A percentile compares a stretch with the other conserved stretches of the same genome.
Evolutionary conservation across 352 stramenopile genomes (phyloP).

Genomic region (Pythium monospermum): DNA sequence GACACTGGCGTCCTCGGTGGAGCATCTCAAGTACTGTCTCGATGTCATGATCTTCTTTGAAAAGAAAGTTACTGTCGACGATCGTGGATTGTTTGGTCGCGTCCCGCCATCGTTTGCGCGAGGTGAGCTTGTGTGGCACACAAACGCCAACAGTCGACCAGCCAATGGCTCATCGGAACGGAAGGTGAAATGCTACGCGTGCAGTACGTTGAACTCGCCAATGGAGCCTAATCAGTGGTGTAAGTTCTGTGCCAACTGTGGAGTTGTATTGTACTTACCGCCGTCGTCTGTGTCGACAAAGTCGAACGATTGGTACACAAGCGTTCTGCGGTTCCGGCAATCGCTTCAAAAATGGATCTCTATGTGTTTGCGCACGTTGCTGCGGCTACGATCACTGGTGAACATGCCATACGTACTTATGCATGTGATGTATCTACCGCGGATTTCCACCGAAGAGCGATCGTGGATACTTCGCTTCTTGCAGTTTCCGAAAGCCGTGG

Average conservation of each 20-base stretch:
- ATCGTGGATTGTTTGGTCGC: conserved; percentile 57
- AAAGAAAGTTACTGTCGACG: conserved; percentile 74
- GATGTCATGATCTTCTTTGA: conserved; percentile 86
- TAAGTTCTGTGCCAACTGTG: conserved; percentile 68
- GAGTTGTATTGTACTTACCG: conserved; percentile 71
- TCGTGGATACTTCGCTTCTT: conserved; percentile 79
- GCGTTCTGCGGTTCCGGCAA: conserved; percentile 61
- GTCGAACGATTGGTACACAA: conserved; percentile 78
- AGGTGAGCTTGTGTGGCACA: conserved; percentile 70
- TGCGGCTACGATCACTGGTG: conserved; percentile 53
- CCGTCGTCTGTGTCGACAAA: conserved; percentile 73
- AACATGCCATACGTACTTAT: conserved; percentile 84
- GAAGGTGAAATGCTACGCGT: conserved; percentile 72
- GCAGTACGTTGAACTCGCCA: conserved; percentile 50
- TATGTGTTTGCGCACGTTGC: conserved; percentile 50
- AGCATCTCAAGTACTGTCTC: conserved; percentile 77
- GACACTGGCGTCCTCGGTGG: conserved; percentile 49
- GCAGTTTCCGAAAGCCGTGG: conserved; percentile 71
- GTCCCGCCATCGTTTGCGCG: conserved; percentile 75
- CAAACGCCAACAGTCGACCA: conserved; percentile 25
- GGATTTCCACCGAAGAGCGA: conserved; percentile 69
- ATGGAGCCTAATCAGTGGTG: conserved; percentile 71
- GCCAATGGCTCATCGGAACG: conserved; percentile 39
- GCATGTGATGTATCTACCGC: conserved; percentile 82
- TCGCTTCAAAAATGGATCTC: conserved; percentile 84